Evolutionary conservation across 179 eudicot genomes (phyloP).

Genomic region (Spinacia oleracea): DNA sequence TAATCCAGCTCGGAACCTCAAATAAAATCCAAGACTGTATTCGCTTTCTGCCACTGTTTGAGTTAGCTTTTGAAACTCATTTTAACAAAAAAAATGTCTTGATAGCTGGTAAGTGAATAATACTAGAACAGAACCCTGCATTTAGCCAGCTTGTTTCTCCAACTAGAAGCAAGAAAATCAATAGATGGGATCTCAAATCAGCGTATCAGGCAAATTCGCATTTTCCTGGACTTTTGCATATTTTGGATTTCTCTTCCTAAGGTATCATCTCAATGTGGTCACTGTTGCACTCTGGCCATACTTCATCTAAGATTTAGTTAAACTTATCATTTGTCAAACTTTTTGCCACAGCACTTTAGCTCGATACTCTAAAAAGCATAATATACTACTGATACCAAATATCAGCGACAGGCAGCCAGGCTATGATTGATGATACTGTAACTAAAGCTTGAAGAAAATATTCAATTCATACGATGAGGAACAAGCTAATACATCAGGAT

Average conservation of each 20-base stretch:
- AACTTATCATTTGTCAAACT: no score
- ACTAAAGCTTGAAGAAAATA: no score
- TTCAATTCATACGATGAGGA: neutral
- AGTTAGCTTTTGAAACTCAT: neutral
- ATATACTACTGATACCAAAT: neutral
- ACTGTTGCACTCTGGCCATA: neutral
- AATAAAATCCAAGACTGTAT: neutral
- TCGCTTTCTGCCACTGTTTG: neutral
- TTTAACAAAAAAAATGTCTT: neutral
- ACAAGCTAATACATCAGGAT: neutral
- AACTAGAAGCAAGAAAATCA: neutral
- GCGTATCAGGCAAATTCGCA: no score
- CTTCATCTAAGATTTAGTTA: no score
- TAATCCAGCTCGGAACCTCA: neutral
- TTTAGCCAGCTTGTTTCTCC: neutral
- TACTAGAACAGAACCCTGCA: neutral
- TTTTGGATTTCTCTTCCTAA: no score
- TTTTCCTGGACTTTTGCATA: no score
- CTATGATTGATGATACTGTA: neutral
- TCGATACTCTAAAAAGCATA: no score
- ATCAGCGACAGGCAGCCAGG: neutral
- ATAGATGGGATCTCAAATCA: no score
- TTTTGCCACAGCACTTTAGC: neutral
- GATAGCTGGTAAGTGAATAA: neutral
- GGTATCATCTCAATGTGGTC: neutral